Evolutionary conservation across 2,329 filamentous ascomycete species (phyloP).

Genomic region (Neurospora sp.): DNA sequence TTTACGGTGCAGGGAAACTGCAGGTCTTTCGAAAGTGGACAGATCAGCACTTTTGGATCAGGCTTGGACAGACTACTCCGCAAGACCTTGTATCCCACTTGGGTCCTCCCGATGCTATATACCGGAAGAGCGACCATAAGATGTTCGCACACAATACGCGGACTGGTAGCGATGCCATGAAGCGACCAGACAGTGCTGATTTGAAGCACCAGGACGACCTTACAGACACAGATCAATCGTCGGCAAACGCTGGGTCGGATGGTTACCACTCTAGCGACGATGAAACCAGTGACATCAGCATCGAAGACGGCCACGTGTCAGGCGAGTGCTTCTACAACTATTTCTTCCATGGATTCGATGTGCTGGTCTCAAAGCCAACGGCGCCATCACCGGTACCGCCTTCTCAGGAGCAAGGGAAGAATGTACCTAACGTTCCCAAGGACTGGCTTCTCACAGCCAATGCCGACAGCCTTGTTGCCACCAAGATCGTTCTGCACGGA

Average conservation of each 20-base stretch:
- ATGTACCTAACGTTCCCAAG: constrained; percentile 15
- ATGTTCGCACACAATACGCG: constrained; percentile 74
- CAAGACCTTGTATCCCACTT: constrained; percentile 88
- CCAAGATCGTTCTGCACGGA: constrained; percentile 86
- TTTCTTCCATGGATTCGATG: constrained; percentile 89
- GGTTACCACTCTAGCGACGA: constrained; percentile 51
- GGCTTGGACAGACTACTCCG: constrained; percentile 76
- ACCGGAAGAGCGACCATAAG: constrained; percentile 80
- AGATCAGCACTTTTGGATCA: constrained; percentile 58
- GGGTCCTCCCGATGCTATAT: constrained; percentile 88
- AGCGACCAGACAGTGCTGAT: constrained; percentile 35
- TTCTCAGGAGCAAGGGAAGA: constrained; percentile 21
- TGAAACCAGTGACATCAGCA: constrained; percentile 41
- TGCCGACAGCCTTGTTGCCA: constrained; percentile 66
- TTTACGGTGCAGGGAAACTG: constrained; percentile 69
- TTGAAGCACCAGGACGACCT: constrained; percentile 43
- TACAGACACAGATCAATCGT: constrained; percentile 68
- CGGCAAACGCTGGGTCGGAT: constrained; percentile 60
- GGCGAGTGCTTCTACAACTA: constrained; percentile 94
- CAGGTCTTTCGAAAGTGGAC: constrained; percentile 68
- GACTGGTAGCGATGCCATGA: constrained; percentile 40
- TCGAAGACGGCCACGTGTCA: constrained; percentile 39
- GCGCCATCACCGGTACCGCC: constrained; percentile 55
- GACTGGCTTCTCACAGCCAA: constrained; percentile 30
- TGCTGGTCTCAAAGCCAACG: constrained; percentile 74